Conservation (phyloP, 805 yeast genomes). For the Kregervanrija delftensis region DNA sequence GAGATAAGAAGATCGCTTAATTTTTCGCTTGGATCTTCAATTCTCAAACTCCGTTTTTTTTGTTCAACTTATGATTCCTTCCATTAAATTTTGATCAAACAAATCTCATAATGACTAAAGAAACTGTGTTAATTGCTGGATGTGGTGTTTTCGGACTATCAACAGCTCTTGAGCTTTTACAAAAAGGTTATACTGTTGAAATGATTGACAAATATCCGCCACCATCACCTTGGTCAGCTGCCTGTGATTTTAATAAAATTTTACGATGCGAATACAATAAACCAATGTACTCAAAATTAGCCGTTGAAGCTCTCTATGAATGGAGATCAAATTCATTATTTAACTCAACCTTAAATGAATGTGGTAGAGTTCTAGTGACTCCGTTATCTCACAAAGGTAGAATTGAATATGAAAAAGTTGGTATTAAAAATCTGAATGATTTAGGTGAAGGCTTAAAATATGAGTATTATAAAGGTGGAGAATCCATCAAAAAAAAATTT, state of each 20-base stretch:
- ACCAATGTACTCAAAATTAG: conserved; percentile 31
- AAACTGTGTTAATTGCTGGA: conserved; percentile 19
- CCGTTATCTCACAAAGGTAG: conserved; percentile 28
- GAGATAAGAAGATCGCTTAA: no score
- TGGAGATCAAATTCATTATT: conserved; percentile 32
- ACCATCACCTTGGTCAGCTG: conserved; percentile 42
- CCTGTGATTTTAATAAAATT: conserved; percentile 43
- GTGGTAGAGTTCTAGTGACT: conserved; percentile 35
- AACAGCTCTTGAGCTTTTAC: conserved; percentile 30
- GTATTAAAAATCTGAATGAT: conserved; percentile 26
- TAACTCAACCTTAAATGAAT: conserved; percentile 27
- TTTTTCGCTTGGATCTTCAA: no score
- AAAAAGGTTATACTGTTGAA: conserved; percentile 22
- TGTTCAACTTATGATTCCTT: no score
- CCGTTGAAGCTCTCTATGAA: conserved; percentile 35
- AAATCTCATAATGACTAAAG: background rate
- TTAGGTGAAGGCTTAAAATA: conserved; percentile 22
- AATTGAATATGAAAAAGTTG: conserved; percentile 29
- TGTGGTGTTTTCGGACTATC: conserved; percentile 43
- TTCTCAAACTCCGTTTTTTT: no score
- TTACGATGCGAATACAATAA: conserved; percentile 42
- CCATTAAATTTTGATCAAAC: no score
- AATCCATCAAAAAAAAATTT: conserved; percentile 19
- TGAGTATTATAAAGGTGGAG: conserved; percentile 22
- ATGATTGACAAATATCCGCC: conserved; percentile 34